Percentiles rank a stretch among this genome's conserved stretches.
phyloP scores from a whole-genome alignment of 2,329 filamentous ascomycete genomes.

The Phyllosticta citriasiana region DNA sequence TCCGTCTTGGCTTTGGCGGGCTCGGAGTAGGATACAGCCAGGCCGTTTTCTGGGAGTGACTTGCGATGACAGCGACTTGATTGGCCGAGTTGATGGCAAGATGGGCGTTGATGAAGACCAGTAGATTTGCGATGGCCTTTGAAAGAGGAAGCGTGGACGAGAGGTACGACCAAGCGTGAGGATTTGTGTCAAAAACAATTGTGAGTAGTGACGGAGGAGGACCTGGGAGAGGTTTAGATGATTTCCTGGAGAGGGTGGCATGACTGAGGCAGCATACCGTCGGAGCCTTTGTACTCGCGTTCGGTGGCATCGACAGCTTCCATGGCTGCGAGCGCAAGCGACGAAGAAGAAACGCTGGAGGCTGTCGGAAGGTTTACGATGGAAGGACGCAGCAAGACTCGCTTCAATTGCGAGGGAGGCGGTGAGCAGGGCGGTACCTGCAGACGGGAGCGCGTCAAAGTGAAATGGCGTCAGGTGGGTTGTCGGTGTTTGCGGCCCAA shows the following conservation, averaged over 20 bases:
- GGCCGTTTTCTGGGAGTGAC: conserved; percentile 73
- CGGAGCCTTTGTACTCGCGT: conserved; percentile 30
- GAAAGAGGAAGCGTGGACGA: conserved; percentile 66
- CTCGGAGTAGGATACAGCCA: conserved; percentile 72
- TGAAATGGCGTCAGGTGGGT: background rate
- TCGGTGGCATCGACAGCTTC: conserved; percentile 54
- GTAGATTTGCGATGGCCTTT: conserved; percentile 74
- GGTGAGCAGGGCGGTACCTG: background rate
- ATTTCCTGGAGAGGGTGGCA: conserved; percentile 1
- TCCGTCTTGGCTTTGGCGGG: conserved; percentile 1
- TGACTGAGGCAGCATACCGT: conserved; percentile 18
- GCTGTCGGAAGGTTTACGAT: background rate
- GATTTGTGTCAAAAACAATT: conserved; percentile 92
- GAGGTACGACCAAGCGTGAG: conserved; percentile 81
- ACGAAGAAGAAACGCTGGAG: background rate
- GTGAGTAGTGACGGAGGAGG: conserved; percentile 72
- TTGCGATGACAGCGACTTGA: conserved; percentile 82
- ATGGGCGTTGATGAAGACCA: conserved; percentile 96
- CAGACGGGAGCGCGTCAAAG: no score
- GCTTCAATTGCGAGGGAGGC: background rate
- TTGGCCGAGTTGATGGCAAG: conserved; percentile 90
- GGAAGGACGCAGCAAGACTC: background rate
- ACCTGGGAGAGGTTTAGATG: conserved; percentile 25
- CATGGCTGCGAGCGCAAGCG: conserved; percentile 34
- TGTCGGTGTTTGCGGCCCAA: background rate